Evolutionary conservation across 2,329 filamentous ascomycete species (phyloP).

Genomic region (Aspergillus vadensis): DNA sequence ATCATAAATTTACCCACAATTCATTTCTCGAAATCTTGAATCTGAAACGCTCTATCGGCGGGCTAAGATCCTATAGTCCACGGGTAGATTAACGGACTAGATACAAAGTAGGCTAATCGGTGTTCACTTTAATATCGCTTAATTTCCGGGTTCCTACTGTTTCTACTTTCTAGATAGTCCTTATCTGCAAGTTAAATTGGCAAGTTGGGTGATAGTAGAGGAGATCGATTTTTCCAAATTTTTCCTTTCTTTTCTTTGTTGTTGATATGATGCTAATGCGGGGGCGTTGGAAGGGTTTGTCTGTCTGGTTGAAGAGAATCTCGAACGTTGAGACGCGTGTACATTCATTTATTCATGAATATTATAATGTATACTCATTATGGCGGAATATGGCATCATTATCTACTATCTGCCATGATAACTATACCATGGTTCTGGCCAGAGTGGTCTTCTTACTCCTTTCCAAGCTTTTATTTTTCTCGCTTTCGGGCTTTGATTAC

Average conservation of each 20-base stretch:
- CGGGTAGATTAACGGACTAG: background rate
- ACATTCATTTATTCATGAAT: background rate
- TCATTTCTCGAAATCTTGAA: background rate
- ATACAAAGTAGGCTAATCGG: background rate
- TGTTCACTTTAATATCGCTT: slow-evolving; percentile 5
- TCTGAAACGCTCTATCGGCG: slow-evolving; percentile 1
- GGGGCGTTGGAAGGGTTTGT: too few relatives aligned
- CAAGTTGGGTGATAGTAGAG: too few relatives aligned
- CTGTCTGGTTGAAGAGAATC: too few relatives aligned
- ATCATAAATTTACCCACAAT: background rate
- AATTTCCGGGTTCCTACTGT: background rate
- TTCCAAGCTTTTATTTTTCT: background rate
- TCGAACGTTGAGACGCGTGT: too few relatives aligned
- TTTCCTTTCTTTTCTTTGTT: too few relatives aligned
- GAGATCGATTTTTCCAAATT: too few relatives aligned
- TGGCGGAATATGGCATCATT: slow-evolving; percentile 7
- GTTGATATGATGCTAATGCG: too few relatives aligned
- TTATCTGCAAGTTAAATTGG: background rate
- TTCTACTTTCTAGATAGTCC: background rate
- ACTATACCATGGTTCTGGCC: background rate
- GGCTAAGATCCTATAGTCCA: slow-evolving; percentile 1
- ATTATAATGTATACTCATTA: background rate
- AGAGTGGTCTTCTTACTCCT: background rate
- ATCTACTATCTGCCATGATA: too few relatives aligned
- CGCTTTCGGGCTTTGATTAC: background rate